Evolutionary conservation across 2,329 filamentous ascomycete genomes (phyloP).

Genomic region (Aureobasidium sp.): DNA sequence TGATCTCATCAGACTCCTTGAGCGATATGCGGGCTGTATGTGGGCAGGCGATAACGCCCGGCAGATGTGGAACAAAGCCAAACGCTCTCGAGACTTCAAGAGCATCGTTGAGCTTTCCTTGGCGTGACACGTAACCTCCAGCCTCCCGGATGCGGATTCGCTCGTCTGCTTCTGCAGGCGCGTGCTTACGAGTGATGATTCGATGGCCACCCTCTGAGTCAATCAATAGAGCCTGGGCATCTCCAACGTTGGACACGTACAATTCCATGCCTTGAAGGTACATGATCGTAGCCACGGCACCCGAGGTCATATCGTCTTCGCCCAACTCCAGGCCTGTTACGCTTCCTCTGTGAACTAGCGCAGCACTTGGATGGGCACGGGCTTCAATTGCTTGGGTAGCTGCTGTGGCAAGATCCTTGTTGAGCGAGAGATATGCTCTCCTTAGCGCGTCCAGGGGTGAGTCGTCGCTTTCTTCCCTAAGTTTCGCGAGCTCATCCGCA

Average conservation of each 20-base stretch:
- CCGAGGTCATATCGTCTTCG: constrained; percentile 81
- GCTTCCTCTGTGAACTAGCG: constrained; percentile 59
- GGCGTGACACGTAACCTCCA: constrained; percentile 89
- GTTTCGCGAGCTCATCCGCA: constrained; percentile 64
- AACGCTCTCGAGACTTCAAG: constrained; percentile 91
- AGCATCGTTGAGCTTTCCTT: constrained; percentile 84
- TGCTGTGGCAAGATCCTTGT: constrained; percentile 85
- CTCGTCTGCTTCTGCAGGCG: constrained; percentile 78
- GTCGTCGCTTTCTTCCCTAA: constrained; percentile 53
- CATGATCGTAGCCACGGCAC: constrained; percentile 82
- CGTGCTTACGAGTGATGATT: constrained; percentile 82
- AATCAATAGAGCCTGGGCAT: constrained; percentile 91
- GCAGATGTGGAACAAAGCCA: constrained; percentile 87
- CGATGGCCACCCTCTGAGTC: constrained; percentile 76
- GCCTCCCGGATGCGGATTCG: constrained; percentile 85
- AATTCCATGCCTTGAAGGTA: constrained; percentile 86
- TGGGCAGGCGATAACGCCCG: constrained; percentile 84
- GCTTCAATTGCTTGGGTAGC: constrained; percentile 75
- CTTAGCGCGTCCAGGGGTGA: constrained; percentile 74
- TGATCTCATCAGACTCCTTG: constrained; percentile 84
- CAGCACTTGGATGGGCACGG: constrained; percentile 43
- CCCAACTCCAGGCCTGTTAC: constrained; percentile 67
- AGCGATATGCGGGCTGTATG: constrained; percentile 70
- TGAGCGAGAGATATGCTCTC: constrained; percentile 77
- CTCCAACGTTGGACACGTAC: constrained; percentile 89